Evolutionary conservation across 2,329 filamentous ascomycete species (phyloP).

Genomic region (Sphaerostilbella broomeana): DNA sequence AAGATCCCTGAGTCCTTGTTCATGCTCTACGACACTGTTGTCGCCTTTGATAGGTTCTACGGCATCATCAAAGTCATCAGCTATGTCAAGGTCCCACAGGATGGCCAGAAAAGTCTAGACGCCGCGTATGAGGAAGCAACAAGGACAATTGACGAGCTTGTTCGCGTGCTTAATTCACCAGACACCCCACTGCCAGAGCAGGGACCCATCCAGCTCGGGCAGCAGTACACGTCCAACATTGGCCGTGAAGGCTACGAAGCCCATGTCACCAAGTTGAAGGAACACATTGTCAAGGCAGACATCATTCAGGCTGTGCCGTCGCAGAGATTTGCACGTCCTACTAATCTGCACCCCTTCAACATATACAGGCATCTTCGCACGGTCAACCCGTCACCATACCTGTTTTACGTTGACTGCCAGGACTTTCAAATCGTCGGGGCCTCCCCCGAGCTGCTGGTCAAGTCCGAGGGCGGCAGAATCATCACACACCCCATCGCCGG

Average conservation of each 20-base stretch:
- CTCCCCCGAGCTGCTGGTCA: constrained; percentile 89
- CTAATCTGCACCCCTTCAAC: constrained; percentile 91
- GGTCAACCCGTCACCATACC: constrained; percentile 95
- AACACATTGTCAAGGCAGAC: constrained; percentile 85
- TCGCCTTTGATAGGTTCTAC: constrained; percentile 92
- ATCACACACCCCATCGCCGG: constrained; percentile 97
- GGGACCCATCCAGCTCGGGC: constrained; percentile 61
- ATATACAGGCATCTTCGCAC: constrained; percentile 93
- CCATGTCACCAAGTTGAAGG: constrained; percentile 81
- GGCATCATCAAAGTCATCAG: constrained; percentile 90
- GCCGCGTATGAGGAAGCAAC: constrained; percentile 61
- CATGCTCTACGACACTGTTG: constrained; percentile 92
- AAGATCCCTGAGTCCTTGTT: constrained; percentile 90
- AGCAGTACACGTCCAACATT: constrained; percentile 87
- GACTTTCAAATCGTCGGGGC: constrained; percentile 95
- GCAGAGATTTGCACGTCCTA: constrained; percentile 85
- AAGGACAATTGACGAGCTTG: constrained; percentile 56
- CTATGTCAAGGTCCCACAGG: constrained; percentile 66
- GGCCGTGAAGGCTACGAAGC: constrained; percentile 80
- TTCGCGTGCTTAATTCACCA: constrained; percentile 65
- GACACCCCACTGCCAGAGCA: constrained; percentile 75
- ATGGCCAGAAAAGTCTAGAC: constrained; percentile 44
- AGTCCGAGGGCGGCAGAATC: constrained; percentile 77
- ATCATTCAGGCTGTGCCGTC: constrained; percentile 98
- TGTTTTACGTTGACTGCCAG: constrained; percentile 90